These are phyloP conservation scores for Margaritispora aquatica DNA, from an alignment of 495 filamentous ascomycete genomes.

Conservation along the genomic window DNA sequence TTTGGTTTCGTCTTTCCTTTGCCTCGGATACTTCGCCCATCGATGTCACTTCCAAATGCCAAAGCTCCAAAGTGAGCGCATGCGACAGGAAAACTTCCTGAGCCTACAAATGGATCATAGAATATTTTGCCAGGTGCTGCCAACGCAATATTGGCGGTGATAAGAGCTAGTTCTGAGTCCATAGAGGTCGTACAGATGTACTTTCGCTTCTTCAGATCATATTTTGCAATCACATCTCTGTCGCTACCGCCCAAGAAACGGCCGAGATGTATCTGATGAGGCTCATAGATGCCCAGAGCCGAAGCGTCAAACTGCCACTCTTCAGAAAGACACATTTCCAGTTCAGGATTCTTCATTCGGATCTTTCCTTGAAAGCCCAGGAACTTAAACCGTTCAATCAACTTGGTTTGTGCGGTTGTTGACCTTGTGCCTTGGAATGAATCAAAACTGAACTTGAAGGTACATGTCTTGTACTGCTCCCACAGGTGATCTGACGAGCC, in stretches of 20 bases:
- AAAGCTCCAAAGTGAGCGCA: constrained; percentile 84
- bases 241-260: constrained; percentile 57
- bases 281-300: constrained; percentile 30
- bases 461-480: constrained; percentile 49
- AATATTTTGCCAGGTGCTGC: constrained; percentile 76
- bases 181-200: constrained; percentile 97
- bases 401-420: constrained; percentile 45
- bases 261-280: constrained; percentile 62
- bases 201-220: constrained; percentile 83
- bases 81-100: constrained; percentile 82
- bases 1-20: constrained; percentile 39
- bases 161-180: constrained; percentile 87
- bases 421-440: constrained; percentile 64
- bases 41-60: constrained; percentile 83
- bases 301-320: constrained; percentile 53
- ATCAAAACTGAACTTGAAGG: constrained; percentile 82
- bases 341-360: constrained; percentile 60
- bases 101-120: constrained; percentile 94
- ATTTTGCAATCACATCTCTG: constrained; percentile 61
- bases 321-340: constrained; percentile 74
- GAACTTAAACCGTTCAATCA: constrained; percentile 81
- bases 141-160: constrained; percentile 86
- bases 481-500: constrained; percentile 54
- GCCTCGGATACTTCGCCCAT: constrained; percentile 79
- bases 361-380: constrained; percentile 72